A percentile compares a stretch with the other conserved stretches of the same genome.
Conservation (phyloP, 2,329 filamentous ascomycete species). For the Alternaria incomplexa region DNA sequence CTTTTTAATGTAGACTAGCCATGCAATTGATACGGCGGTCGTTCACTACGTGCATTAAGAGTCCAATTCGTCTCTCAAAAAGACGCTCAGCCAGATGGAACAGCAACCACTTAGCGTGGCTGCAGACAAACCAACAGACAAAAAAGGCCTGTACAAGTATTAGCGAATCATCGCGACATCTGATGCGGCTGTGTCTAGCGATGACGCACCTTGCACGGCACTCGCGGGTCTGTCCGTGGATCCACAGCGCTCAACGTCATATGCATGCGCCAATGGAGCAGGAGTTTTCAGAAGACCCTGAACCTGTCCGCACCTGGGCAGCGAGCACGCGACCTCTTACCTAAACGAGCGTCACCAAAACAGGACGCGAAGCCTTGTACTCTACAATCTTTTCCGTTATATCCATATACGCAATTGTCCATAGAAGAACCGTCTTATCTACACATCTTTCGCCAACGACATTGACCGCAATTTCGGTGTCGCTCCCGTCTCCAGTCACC, state of each 20-base stretch:
- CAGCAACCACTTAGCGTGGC: background rate
- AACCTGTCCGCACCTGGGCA: background rate
- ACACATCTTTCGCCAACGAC: background rate
- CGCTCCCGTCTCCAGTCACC: background rate
- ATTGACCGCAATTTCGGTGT: background rate
- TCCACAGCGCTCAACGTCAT: slow-evolving; percentile 7
- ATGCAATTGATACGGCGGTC: fast-evolving
- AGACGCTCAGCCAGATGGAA: background rate
- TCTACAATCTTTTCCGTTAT: background rate
- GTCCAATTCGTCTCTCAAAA: too few species aligned
- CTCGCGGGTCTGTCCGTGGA: background rate
- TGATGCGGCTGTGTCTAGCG: background rate
- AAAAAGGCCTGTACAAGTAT: background rate
- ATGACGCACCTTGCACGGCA: slow-evolving; percentile 10
- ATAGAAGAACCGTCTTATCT: background rate
- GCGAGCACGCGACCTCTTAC: background rate
- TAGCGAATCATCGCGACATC: background rate
- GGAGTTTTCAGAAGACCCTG: background rate
- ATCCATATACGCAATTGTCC: background rate
- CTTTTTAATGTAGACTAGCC: fast-evolving
- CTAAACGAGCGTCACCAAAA: background rate
- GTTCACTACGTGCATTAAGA: background rate
- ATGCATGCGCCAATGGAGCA: background rate
- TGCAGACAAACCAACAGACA: background rate
- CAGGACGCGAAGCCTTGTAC: background rate